Conservation (phyloP, 2,329 filamentous ascomycete genomes). For the Sarocladiaceae sp. region DNA sequence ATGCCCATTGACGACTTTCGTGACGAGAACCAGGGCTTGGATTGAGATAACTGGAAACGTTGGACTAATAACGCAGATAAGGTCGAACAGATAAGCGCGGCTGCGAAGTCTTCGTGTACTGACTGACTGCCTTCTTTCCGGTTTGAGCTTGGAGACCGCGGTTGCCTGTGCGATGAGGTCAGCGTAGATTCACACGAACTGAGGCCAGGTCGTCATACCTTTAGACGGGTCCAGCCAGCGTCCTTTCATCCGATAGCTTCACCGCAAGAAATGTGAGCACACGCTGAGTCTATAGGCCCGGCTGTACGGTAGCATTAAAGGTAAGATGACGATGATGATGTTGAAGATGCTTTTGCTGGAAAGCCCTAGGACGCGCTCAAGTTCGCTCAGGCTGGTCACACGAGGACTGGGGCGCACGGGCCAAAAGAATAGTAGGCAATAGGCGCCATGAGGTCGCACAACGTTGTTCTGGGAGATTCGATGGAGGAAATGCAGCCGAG, state of each 20-base stretch:
- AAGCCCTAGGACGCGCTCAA: background rate
- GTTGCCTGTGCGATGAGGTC: background rate
- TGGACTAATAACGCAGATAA: no score
- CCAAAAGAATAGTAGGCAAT: background rate
- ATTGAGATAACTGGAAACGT: no score
- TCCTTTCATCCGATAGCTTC: background rate
- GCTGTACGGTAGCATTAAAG: no score
- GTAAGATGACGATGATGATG: background rate
- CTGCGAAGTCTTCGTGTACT: conserved; percentile 2
- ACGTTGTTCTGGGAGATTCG: background rate
- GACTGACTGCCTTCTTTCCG: background rate
- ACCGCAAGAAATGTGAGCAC: no score
- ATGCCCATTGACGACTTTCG: background rate
- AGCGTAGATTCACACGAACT: background rate
- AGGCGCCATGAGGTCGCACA: conserved; percentile 7
- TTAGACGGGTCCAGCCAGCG: background rate
- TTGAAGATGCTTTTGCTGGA: background rate
- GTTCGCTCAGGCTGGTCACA: conserved; percentile 1
- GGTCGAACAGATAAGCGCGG: no score
- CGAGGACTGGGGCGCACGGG: conserved; percentile 7
- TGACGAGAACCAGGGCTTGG: background rate
- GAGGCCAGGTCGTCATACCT: no score
- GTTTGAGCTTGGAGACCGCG: background rate
- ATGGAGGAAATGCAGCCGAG: background rate
- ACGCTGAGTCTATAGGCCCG: no score